Evolutionary conservation across 176 grass and related monocot genomes (phyloP).

Genomic region (Aegilops tauschii): DNA sequence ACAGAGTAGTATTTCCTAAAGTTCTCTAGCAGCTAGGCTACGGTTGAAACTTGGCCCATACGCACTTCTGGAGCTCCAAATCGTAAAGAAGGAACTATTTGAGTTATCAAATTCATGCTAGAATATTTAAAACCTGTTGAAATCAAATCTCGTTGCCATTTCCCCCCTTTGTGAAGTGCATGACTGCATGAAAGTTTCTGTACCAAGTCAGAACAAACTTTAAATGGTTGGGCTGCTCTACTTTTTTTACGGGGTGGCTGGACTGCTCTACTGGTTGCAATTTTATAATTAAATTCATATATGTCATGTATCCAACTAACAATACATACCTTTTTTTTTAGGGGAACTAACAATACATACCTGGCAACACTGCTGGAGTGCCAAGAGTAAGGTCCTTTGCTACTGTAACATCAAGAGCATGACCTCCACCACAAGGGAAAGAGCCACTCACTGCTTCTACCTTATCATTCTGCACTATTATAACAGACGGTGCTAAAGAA

Average conservation of each 20-base stretch:
- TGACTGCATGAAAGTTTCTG: neutral
- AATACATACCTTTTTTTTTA: neutral
- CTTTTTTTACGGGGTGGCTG: neutral
- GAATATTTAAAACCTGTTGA: neutral
- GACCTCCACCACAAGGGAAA: conserved; percentile 35
- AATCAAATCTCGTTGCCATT: neutral
- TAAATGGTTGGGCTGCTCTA: neutral
- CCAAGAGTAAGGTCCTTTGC: conserved; percentile 27
- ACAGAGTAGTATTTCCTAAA: neutral
- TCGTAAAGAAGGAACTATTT: neutral
- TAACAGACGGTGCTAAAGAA: neutral
- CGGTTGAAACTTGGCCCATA: neutral
- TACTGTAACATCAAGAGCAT: conserved; percentile 47
- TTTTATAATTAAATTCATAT: conserved; percentile 16
- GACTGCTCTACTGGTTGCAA: neutral
- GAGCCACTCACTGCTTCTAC: conserved; percentile 20
- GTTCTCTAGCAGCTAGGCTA: neutral
- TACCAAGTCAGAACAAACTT: neutral
- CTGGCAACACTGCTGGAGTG: conserved; percentile 66
- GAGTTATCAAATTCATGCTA: neutral
- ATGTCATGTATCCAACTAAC: neutral
- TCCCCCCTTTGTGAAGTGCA: neutral
- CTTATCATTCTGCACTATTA: conserved; percentile 18
- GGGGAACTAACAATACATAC: conserved; percentile 27
- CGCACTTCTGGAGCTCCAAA: neutral